phyloP scores from a whole-genome alignment of 352 stramenopile species.

The Thraustotheca clavata region DNA sequence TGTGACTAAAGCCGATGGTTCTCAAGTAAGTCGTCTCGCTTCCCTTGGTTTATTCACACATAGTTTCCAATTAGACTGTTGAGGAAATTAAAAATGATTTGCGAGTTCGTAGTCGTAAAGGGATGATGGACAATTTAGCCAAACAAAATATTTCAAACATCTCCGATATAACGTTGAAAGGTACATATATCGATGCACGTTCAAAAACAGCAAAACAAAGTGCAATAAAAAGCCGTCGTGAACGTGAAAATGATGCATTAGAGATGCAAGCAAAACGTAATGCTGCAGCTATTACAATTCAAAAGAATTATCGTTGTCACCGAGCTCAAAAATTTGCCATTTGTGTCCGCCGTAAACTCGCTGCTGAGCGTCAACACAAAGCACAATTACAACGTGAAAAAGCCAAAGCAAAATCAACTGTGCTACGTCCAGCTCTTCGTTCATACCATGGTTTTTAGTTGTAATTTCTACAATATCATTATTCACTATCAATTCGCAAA shows the following conservation, averaged over 20 bases:
- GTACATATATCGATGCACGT: neutral
- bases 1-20: conserved; percentile 42
- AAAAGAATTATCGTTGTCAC: conserved; percentile 36
- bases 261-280: conserved; percentile 22
- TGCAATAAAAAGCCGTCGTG: neutral
- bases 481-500: neutral
- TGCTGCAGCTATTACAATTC: conserved; percentile 34
- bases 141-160: neutral
- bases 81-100: conserved; percentile 38
- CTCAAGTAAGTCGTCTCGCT: conserved; percentile 18
- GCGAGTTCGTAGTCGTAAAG: conserved; percentile 26
- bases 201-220: neutral
- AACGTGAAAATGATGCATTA: neutral
- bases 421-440: conserved; percentile 28
- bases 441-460: conserved; percentile 41
- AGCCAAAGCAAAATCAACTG: conserved; percentile 22
- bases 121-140: neutral
- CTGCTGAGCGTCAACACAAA: conserved; percentile 20
- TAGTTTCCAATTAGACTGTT: conserved; percentile 27
- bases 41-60: neutral
- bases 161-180: neutral
- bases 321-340: conserved; percentile 31
- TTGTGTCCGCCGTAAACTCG: conserved; percentile 32
- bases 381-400: conserved; percentile 22
- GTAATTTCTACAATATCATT: neutral